Conservation (phyloP, 2,329 filamentous ascomycete species). For the Arthrobotrys conoides region DNA sequence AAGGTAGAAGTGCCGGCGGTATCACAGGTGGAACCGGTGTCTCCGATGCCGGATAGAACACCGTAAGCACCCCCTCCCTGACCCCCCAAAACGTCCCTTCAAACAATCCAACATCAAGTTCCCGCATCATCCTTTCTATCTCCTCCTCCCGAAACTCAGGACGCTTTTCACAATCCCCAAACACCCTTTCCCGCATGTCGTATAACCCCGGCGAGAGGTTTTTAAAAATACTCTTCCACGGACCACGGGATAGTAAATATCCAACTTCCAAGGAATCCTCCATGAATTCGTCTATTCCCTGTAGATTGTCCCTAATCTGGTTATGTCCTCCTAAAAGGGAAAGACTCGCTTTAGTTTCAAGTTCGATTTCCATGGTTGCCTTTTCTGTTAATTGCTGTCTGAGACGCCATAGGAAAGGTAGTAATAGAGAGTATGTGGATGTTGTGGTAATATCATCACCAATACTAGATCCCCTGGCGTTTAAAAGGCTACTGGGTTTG, state of each 20-base stretch:
- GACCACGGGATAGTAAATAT: background rate
- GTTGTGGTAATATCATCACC: too few species aligned
- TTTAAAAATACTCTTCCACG: conserved; percentile 1
- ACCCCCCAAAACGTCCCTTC: background rate
- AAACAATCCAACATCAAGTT: background rate
- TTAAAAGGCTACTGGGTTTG: background rate
- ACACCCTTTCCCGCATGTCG: background rate
- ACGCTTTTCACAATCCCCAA: background rate
- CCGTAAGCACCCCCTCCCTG: background rate
- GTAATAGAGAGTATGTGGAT: background rate
- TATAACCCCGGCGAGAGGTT: background rate
- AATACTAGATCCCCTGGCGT: too few species aligned
- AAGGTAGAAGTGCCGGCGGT: too few species aligned
- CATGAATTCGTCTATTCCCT: too few species aligned
- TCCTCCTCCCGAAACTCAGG: background rate
- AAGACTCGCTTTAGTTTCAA: too few species aligned
- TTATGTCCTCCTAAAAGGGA: too few species aligned
- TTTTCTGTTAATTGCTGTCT: background rate
- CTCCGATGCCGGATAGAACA: too few species aligned
- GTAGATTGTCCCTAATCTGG: too few species aligned
- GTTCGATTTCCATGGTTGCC: background rate
- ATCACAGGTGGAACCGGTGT: too few species aligned
- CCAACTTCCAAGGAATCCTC: background rate
- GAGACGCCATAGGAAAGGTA: conserved; percentile 13
- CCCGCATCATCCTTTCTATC: background rate